Base-by-base conservation (phyloP, 257 asterid genomes). In the Salvia rosmarinus region DNA sequence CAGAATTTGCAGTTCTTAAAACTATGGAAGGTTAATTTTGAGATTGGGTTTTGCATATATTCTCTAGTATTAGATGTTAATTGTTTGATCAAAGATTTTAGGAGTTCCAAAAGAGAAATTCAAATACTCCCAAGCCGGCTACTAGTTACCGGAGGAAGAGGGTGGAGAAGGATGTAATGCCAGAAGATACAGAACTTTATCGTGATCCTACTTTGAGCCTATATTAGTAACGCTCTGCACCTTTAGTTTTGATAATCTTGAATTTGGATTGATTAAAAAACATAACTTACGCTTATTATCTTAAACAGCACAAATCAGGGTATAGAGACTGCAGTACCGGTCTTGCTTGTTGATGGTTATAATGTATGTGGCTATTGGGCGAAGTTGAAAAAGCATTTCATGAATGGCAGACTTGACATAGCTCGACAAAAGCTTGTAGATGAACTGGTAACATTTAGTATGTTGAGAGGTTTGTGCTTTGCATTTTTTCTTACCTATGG, bases 401-500 rank as follows among this genome's bases (percentile, higher is more conserved):
- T 82, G 89, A 79, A 13, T 71, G 99, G 99, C 67, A 83, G 85
- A 46, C 96, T 94, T 44, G 95, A 85, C 75, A 80, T 91, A 77
- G 96, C 98, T 82, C 98, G 99, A 75, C 99, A 91, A 78, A 91
- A 91, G 84, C 99, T 94, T 69, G 56, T 94, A 72, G 98, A 94
- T 77, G 99, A 94, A 83, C 88, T 94, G 63, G 72, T 91, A 50
- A 81, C 91, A 6, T 94, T 91, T 83, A 89, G 96, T 68, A 73
- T 82, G 89, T 79, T 91, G 74, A 82, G 99, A 88, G 99, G 99
- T 94, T 78, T 71, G 88, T 83, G 70, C 72, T 73, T 70, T 76
- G 64, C 52, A 35, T 70, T 72, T 60, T 67, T 39, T 59, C 64
- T 66, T 61, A 23, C 28, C 68, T 66, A 23, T 23, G 63, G 58